Base-by-base conservation (phyloP, 306 rosid species). In the Begonia peltatifolia region DNA sequence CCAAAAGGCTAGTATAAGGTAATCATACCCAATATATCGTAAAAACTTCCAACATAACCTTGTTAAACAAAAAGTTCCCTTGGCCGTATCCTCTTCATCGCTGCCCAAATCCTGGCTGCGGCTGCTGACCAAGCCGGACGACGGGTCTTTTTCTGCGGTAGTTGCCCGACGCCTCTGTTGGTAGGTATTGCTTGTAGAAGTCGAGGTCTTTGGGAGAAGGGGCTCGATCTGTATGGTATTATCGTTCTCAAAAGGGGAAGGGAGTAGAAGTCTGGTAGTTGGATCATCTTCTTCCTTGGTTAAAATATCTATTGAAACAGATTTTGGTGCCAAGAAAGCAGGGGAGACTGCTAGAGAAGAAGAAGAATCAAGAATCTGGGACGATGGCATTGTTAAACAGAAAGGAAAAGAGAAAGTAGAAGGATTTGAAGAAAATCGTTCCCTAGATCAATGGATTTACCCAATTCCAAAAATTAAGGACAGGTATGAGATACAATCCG, bases 21-120 rank as follows among this genome's bases (percentile, higher is more conserved):
- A 64, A 56, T n/a, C 12, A 44, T 74, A 88, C 97, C 93, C 87
- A 50, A 88, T 93, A 63, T 75, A 88, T 20, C 61, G 49, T 53
- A 88, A 53, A 67, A 88, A 59, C 79, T 72, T 82, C 73, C 76
- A 74, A 30, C 84, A 54, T 20, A 88, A 68, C 30, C 87, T 80
- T 9, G 93, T 76, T 11, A 80, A 25, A 49, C 79, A 67, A 71
- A 71, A 77, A 11, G 89, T 82, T 59, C 77, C 74, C 6, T 79
- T 71, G 14, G 82, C 89, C 52, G 72, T 84, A 62, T 74, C 73
- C 56, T 73, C 63, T 42, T 70, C 79, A 25, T 72, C 79, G 14
- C 46, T 10, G 23, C 74, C 65, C 11, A 79, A 69, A 6, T 35
- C 47, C 22, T 53, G 68, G 13, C 47, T 14, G 47, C 49, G 44